Base-by-base conservation (phyloP, 768 basidiomycete species). In the Xanthoconium stramineum region DNA sequence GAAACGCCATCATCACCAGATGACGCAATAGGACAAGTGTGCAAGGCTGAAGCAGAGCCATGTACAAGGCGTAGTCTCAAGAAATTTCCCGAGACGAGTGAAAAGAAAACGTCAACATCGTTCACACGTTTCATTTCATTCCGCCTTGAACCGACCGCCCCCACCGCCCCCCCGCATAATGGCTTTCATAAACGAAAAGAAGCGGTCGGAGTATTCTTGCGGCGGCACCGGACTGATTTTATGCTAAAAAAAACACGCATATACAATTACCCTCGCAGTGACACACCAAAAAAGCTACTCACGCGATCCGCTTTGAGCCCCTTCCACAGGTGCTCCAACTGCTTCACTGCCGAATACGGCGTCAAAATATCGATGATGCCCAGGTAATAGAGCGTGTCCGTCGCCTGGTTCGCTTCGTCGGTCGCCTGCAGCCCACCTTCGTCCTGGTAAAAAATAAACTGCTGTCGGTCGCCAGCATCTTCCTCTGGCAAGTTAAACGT, bases 311-410 rank as follows among this genome's bases (percentile, higher is more conserved):
- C 88, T 12, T 79, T 80, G 63, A 97, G 71, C 29, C 94, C 91
- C 75, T 97, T 96, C 91, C 93, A 98, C 55, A 92, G 76, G 71
- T 91, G 88, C 72, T 99, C 97, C 19, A 87, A 52, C 69, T 83
- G 84, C 80, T 99, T 99, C 57, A 81, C 62, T 19, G 70, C 61
- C 19, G 78, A 82, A 70, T 92, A 99, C 3, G 95, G 96, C 28
- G 97, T 98, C 57, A 95, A 75, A 61, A 98, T 98, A 72, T 99
- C 97, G 66, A 99, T 99, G 52, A 99, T 83, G 24, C 97, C 96
- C 10, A 98, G 77, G 71, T 98, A 98, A 71, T 96, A 97, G 53
- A 97, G 88, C 46, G 83, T 83, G 60, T 88, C 86, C 73, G 87
- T 72, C 2, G 78, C 71, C 19, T 81, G 78, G 69, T 98, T 96